A percentile compares a stretch with the other conserved stretches of the same genome.
Evolutionary conservation across 2,329 filamentous ascomycete genomes (phyloP).

Genomic region (Fusarium sp.): DNA sequence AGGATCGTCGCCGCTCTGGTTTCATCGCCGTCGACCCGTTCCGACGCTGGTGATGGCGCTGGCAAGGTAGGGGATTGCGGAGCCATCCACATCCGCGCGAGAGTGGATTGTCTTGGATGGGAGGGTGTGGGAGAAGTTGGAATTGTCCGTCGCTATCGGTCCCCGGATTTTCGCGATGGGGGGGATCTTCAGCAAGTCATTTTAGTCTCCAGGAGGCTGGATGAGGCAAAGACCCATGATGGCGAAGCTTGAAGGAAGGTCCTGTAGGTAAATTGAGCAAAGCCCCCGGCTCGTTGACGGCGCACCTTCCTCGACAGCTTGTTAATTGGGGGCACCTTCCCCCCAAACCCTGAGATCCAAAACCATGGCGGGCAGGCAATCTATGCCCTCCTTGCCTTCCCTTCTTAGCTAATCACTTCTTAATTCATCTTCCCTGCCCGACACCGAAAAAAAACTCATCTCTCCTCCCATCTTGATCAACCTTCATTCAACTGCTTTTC

Average conservation of each 20-base stretch:
- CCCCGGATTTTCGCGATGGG: conserved; percentile 41
- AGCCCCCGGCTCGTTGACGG: conserved; percentile 32
- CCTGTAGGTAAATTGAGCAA: conserved; percentile 12
- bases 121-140: conserved; percentile 28
- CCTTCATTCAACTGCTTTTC: conserved; percentile 1
- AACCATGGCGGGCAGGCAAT: neutral
- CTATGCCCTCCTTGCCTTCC: neutral
- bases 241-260: conserved; percentile 7
- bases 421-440: conserved; percentile 4
- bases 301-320: conserved; percentile 36
- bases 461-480: conserved; percentile 6
- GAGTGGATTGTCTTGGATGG: conserved; percentile 27
- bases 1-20: conserved; percentile 35
- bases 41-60: conserved; percentile 7
- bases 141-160: conserved; percentile 36
- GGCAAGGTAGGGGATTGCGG: conserved; percentile 9
- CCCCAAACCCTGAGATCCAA: conserved; percentile 31
- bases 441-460: neutral
- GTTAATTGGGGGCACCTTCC: conserved; percentile 32
- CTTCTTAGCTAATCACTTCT: conserved; percentile 4
- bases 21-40: conserved; percentile 37
- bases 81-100: conserved; percentile 25
- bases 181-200: conserved; percentile 12
- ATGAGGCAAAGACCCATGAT: conserved; percentile 27
- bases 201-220: conserved; percentile 3